A percentile compares a stretch with the other conserved stretches of the same genome.
These are phyloP conservation scores for Globisporangium perplexum DNA, from an alignment of 352 stramenopile genomes.

Conservation along the genomic window DNA sequence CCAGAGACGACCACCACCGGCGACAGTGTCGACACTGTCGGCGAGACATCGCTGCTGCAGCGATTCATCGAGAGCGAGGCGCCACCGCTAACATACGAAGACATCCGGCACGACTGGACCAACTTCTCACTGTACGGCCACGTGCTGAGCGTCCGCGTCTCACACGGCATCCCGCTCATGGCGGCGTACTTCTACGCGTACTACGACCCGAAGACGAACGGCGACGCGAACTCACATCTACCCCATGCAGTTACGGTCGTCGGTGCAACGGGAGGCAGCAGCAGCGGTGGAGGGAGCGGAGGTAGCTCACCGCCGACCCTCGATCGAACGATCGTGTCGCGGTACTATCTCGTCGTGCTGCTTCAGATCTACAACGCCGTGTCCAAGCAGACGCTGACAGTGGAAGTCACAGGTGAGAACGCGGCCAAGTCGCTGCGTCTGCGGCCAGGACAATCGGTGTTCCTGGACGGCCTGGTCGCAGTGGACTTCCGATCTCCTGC, in stretches of 20 bases:
- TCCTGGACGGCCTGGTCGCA: conserved; percentile 43
- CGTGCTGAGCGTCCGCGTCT: conserved; percentile 43
- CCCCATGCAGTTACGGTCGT: conserved; percentile 11
- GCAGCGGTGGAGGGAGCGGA: no score
- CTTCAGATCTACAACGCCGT: conserved; percentile 47
- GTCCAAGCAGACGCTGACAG: conserved; percentile 27
- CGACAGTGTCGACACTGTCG: conserved; percentile 1
- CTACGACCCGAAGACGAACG: conserved; percentile 56
- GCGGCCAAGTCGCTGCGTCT: conserved; percentile 36
- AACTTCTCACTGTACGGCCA: conserved; percentile 55
- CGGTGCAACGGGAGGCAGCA: conserved; percentile 5
- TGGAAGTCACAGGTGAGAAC: conserved; percentile 50
- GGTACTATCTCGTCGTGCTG: conserved; percentile 58
- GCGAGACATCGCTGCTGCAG: conserved; percentile 3
- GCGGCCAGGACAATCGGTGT: conserved; percentile 40
- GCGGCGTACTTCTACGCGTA: conserved; percentile 66
- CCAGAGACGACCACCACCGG: background rate
- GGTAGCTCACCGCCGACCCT: conserved; percentile 17
- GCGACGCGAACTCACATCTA: background rate
- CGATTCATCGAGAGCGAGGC: conserved; percentile 15
- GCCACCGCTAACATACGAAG: conserved; percentile 18
- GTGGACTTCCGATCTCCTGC: conserved; percentile 33
- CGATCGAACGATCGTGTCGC: conserved; percentile 49
- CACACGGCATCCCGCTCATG: conserved; percentile 54
- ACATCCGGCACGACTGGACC: conserved; percentile 27